Evolutionary conservation across 805 yeast genomes (phyloP), one percentile per base, ranked within the genome.

Genomic region (Saccharomycopsis vini): DNA sequence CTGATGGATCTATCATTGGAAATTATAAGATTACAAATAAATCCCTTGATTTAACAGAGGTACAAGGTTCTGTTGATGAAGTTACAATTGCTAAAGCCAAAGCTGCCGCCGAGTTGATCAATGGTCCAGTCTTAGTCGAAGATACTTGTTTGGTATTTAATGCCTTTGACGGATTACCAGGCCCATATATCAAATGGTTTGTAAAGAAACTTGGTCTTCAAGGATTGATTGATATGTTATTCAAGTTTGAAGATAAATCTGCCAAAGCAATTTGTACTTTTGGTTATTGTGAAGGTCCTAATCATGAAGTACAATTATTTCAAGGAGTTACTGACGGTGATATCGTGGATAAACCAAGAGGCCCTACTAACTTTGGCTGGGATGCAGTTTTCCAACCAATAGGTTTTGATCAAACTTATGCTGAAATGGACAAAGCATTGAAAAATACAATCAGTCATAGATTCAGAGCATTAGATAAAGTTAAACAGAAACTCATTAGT

Each of bases 101-200:
- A 54, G 71, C 79, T 10, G 95, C 95, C 2, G 82, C 90, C 4
- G 56, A 61, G 10, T 57, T 74, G 6, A 62, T 75, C 3, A 59
- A 68, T 2, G 92, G 95, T 0, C 90, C 97, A 0, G 97, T 87
- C 0, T 69, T 92, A 45, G 96, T 89, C 3, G 99, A 92, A 59
- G 99, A 92, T 56, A 92, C 98, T 0, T 89, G 95, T 40, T 72
- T 92, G 32, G 85, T 82, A 3, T 92, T 83, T 62, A 73, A 73
- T 40, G 95, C 95, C 2, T 70, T 81, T 57, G 79, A 83, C 42
- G 81, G 79, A 13, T 71, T 92, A 40, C 99, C 99, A 3, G 99
- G 99, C 20, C 97, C 97, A 1, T 86, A 87, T 52, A 75, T 79
- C 62, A 90, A 90, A 62, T 90, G 98, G 98, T 92, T 92, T 62